A percentile compares a stretch with the other conserved stretches of the same genome.
Evolutionary conservation across 768 basidiomycete species (phyloP).

Genomic region (Phylloporus arenicola): DNA sequence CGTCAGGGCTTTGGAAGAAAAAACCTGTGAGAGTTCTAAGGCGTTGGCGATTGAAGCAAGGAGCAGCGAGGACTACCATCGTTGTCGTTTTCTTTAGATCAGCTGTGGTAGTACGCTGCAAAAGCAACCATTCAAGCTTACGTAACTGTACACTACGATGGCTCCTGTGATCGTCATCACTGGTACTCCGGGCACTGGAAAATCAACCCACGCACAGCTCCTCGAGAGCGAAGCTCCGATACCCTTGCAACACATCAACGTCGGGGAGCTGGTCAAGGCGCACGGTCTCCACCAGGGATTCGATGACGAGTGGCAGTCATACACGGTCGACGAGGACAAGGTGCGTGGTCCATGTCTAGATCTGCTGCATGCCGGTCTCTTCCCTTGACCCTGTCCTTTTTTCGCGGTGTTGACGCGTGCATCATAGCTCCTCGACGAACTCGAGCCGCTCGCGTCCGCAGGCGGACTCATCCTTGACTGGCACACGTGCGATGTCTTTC

Average conservation of each 20-base stretch:
- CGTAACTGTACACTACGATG: too few relatives aligned
- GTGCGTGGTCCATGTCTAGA: constrained; percentile 36
- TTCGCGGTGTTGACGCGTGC: neutral
- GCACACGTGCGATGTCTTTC: constrained; percentile 92
- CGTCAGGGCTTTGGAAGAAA: too few relatives aligned
- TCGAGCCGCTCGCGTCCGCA: constrained; percentile 61
- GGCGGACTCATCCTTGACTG: constrained; percentile 90
- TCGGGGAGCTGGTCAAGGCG: constrained; percentile 87
- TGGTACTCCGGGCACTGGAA: constrained; percentile 93
- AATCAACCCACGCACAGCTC: constrained; percentile 88
- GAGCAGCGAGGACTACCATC: too few relatives aligned
- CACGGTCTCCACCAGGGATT: constrained; percentile 74
- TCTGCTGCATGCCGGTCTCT: neutral
- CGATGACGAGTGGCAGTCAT: constrained; percentile 94
- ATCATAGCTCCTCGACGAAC: constrained; percentile 75
- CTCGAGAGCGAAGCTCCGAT: constrained; percentile 67
- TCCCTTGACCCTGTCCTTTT: neutral
- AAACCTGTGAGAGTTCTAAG: too few relatives aligned
- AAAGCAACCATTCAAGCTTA: too few relatives aligned
- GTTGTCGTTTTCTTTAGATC: too few relatives aligned
- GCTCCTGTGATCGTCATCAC: constrained; percentile 79
- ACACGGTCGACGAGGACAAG: constrained; percentile 94
- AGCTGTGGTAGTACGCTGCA: too few relatives aligned
- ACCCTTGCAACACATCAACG: constrained; percentile 77
- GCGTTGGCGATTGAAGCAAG: too few relatives aligned